Percentiles rank a stretch among this genome's conserved stretches.
Conservation (phyloP, 2,329 filamentous ascomycete species). For the Ophiosphaerella korrae region DNA sequence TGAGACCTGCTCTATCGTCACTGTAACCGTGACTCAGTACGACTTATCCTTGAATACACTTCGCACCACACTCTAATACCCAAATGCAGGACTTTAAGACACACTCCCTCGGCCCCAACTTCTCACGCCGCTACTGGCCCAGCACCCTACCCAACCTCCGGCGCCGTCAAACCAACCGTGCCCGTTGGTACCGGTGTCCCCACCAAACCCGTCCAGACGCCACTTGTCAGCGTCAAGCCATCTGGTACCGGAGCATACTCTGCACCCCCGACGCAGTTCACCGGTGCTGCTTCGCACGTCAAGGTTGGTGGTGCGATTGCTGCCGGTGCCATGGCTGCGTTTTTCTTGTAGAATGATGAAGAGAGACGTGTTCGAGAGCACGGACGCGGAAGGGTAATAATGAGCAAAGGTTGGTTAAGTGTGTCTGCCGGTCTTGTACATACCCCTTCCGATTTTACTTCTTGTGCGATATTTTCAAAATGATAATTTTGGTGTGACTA, state of each 20-base stretch:
- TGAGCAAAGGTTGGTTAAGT: too few species aligned
- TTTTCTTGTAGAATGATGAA: slow-evolving; percentile 38
- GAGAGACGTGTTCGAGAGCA: not conserved
- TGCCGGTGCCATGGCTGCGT: slow-evolving; percentile 41
- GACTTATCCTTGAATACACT: slow-evolving; percentile 4
- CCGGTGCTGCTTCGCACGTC: slow-evolving; percentile 36
- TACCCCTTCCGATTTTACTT: not conserved
- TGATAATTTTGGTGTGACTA: too few species aligned
- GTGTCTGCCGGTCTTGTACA: not conserved
- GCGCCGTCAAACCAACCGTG: slow-evolving; percentile 11
- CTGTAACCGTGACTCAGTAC: slow-evolving; percentile 39
- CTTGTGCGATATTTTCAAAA: too few species aligned
- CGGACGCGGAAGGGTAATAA: too few species aligned
- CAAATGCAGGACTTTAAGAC: slow-evolving; percentile 15
- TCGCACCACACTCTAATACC: slow-evolving; percentile 3
- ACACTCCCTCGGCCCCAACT: slow-evolving; percentile 30
- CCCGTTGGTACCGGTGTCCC: slow-evolving; percentile 28
- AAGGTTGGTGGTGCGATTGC: slow-evolving; percentile 40
- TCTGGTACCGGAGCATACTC: slow-evolving; percentile 29
- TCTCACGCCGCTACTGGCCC: slow-evolving; percentile 23
- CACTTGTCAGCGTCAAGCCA: slow-evolving; percentile 4
- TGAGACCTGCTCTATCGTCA: slow-evolving; percentile 29
- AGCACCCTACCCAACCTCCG: slow-evolving; percentile 36
- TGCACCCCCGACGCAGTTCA: slow-evolving; percentile 34
- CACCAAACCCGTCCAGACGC: slow-evolving; percentile 1